Percentiles rank a stretch among this genome's conserved stretches.
phyloP scores from a whole-genome alignment of 2,329 filamentous ascomycete genomes.

The Xylariales sp. region DNA sequence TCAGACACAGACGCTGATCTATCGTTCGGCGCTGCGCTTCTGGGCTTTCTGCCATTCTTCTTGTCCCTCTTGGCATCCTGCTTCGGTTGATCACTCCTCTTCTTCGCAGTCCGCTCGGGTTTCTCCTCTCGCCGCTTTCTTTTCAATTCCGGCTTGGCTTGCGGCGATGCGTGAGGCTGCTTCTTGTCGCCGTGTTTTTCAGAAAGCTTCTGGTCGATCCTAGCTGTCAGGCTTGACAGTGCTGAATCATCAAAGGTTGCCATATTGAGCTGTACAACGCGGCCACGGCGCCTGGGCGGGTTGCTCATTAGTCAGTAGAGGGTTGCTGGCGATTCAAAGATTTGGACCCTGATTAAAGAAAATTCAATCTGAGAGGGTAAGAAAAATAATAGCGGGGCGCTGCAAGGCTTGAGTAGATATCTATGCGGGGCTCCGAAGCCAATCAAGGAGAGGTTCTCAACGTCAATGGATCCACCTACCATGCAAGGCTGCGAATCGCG shows the following conservation, averaged over 20 bases:
- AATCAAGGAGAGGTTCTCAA: too few species aligned
- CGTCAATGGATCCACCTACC: background rate
- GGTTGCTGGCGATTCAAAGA: background rate
- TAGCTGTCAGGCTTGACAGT: constrained; percentile 49
- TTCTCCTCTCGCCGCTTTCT: constrained; percentile 25
- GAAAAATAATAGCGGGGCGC: constrained; percentile 10
- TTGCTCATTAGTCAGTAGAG: background rate
- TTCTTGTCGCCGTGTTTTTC: constrained; percentile 19
- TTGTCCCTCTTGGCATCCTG: constrained; percentile 7
- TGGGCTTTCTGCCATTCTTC: constrained; percentile 2
- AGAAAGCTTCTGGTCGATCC: constrained; percentile 50
- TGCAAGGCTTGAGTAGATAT: background rate
- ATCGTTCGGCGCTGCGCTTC: constrained; percentile 10
- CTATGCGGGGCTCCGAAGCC: too few species aligned
- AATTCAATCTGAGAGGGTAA: background rate
- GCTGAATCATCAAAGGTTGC: constrained; percentile 45
- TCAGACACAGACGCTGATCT: constrained; percentile 16
- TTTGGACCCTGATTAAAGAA: background rate
- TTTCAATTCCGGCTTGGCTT: constrained; percentile 18
- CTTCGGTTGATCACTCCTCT: constrained; percentile 12
- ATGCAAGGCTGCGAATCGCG: constrained; percentile 8
- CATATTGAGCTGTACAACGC: too few species aligned
- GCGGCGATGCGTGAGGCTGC: constrained; percentile 12
- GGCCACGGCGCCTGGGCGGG: background rate
- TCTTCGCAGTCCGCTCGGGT: constrained; percentile 15